Base-by-base conservation (phyloP, 2,329 filamentous ascomycete species). In the Acrocalymma vagum region DNA sequence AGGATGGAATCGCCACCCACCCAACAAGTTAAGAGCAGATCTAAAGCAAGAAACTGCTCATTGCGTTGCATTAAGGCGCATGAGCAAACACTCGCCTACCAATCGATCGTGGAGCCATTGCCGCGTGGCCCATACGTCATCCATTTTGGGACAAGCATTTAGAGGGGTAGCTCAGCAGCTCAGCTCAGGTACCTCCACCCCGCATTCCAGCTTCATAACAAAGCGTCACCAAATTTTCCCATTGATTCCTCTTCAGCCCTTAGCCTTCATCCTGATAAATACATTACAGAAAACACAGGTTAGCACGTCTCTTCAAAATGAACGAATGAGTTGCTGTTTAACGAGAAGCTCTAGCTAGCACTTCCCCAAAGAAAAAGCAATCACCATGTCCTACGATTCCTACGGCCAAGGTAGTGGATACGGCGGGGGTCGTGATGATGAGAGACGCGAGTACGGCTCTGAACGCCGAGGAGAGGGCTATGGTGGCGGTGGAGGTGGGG, bases 351-450 rank as follows among this genome's bases (percentile, higher is more conserved):
- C 24, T 22, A 35, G 13, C 29, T 24, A 24, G 9, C 9, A 18
- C 28, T 13, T 15, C 18, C 3, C 18, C 11, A 5, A 4, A 21
- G 15, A 5, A 25, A 8, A 25, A 13, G 14, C 33, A 33, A 18
- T 17, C 17, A 43, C n/a, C 24, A 51, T 51, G 47, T 42, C 43
- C 18, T 51, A 51, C 47, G 45, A 51, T 9, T 41, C 23, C 37
- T 40, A 51, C 43, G 22, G 23, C 18, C 36, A 44, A 28, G 26
- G 30, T 26, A 22, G 36, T 9, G 31, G 28, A 9, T 17, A 18
- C 8, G 31, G 13, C 15, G 27, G 17, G 13, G 26, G 25, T n/a
- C n/a, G n/a, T n/a, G n/a, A n/a, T n/a, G n/a, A n/a, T n/a, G n/a
- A n/a, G n/a, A n/a, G n/a, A n/a, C n/a, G n/a, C n/a, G n/a, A n/a